Evolutionary conservation across 106 monocot species (phyloP).

Genomic region (Phalaenopsis aphrodite): DNA sequence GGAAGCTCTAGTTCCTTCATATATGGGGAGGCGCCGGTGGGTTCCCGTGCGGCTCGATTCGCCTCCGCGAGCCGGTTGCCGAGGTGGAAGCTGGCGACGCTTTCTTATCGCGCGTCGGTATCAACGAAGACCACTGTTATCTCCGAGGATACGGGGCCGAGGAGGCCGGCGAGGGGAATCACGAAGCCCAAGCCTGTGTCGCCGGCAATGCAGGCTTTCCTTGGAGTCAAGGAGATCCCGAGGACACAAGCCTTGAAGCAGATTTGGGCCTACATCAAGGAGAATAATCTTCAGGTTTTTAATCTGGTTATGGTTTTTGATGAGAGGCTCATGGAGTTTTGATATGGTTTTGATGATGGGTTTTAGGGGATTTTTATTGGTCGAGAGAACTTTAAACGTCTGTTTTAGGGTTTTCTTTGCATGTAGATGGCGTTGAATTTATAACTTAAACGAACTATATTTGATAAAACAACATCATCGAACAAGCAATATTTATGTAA

Average conservation of each 20-base stretch:
- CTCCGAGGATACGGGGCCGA: conserved; percentile 17
- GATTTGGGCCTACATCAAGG: conserved; percentile 68
- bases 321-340: background rate
- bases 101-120: conserved; percentile 10
- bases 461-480: no score
- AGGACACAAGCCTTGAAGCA: conserved; percentile 49
- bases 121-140: conserved; percentile 1
- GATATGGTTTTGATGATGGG: background rate
- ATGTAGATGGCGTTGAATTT: no score
- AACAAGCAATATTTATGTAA: no score
- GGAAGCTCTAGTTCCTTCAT: background rate
- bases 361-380: background rate
- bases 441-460: no score
- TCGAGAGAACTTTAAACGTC: background rate
- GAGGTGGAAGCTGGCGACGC: background rate
- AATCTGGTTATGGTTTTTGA: background rate
- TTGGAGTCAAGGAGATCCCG: conserved; percentile 42
- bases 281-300: conserved; percentile 57
- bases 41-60: background rate
- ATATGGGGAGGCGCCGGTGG: background rate
- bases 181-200: conserved; percentile 47
- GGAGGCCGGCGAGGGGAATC: conserved; percentile 37
- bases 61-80: background rate
- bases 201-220: conserved; percentile 31
- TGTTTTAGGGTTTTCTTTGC: background rate